Evolutionary conservation across 2,329 filamentous ascomycete species (phyloP).

Genomic region (Elsinoe necatrix): DNA sequence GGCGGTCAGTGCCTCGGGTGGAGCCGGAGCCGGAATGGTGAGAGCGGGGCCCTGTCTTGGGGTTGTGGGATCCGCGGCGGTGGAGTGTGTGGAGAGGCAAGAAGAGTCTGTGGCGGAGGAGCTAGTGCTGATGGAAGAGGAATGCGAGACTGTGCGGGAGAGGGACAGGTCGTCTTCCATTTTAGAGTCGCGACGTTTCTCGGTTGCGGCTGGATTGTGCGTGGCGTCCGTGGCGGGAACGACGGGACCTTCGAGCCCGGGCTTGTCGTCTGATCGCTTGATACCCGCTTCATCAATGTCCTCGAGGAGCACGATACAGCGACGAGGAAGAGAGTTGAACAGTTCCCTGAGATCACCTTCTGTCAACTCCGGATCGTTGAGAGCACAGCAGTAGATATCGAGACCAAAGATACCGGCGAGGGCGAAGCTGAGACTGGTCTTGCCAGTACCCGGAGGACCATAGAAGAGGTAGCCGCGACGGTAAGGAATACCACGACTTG

Average conservation of each 20-base stretch:
- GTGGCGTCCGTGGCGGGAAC: neutral
- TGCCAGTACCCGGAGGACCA: constrained; percentile 48
- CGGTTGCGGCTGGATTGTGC: neutral
- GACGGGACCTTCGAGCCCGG: constrained; percentile 19
- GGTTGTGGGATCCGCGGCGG: constrained; percentile 1
- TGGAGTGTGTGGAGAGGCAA: neutral
- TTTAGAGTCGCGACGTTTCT: constrained; percentile 7
- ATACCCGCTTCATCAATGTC: constrained; percentile 43
- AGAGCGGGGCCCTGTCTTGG: neutral
- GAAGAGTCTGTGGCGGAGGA: neutral
- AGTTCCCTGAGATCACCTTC: constrained; percentile 51
- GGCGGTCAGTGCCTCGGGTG: neutral
- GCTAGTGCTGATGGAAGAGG: neutral
- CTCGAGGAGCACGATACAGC: constrained; percentile 41
- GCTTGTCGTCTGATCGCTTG: constrained; percentile 28
- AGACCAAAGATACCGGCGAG: constrained; percentile 42
- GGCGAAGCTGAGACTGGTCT: constrained; percentile 33
- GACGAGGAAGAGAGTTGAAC: constrained; percentile 36
- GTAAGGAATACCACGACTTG: constrained; percentile 76
- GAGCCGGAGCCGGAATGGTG: neutral
- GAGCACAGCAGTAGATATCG: constrained; percentile 38
- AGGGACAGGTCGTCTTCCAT: constrained; percentile 5
- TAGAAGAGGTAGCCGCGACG: constrained; percentile 74
- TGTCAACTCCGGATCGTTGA: constrained; percentile 62
- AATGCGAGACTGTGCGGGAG: neutral